Evolutionary conservation across 2,329 filamentous ascomycete genomes (phyloP), one percentile per base, ranked within the genome.

Genomic region (Ascochyta pisi): DNA sequence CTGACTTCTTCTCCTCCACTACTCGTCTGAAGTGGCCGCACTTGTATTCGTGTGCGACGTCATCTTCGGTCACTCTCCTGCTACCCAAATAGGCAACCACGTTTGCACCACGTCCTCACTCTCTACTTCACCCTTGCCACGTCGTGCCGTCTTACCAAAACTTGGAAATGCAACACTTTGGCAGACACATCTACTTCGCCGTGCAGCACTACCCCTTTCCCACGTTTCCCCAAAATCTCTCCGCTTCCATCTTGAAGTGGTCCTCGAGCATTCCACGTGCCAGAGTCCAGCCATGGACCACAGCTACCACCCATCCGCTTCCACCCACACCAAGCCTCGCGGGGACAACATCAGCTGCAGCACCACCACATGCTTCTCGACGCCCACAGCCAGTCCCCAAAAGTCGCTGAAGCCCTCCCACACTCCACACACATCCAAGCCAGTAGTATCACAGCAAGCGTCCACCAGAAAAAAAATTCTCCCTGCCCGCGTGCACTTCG

Each of bases 21-120:
- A 62, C 58, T 29, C 54, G 34, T 49, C 43, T 51, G 54, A 59
- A 37, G 24, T 38, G 40, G 40, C 50, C 50, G 19, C 19, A 37
- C 37, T n/a, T 29, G 31, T 38, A 7, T 13, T 29, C 8, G n/a
- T 19, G 52, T 58, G 43, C 66, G 61, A 68, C 69, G 68, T 73
- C 70, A 71, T 68, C 19, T 19, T 60, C 56, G 39, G 64, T 71
- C 64, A 71, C 67, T 66, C 62, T 59, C 56, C 47, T 59, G 50
- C 60, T 53, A 62, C 56, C 66, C 70, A 22, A 50, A 50, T 29
- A 56, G 67, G 65, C 70, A 66, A 61, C 68, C 64, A 66, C 61
- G 55, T 62, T 50, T 48, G 57, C 27, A 50, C 48, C 49, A 53
- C 41, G 12, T 4, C 29, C 19, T 35, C 41, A 39, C 22, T 12